Conservation (phyloP, 2,329 filamentous ascomycete genomes). For the Verticillium zaregamsianum region DNA sequence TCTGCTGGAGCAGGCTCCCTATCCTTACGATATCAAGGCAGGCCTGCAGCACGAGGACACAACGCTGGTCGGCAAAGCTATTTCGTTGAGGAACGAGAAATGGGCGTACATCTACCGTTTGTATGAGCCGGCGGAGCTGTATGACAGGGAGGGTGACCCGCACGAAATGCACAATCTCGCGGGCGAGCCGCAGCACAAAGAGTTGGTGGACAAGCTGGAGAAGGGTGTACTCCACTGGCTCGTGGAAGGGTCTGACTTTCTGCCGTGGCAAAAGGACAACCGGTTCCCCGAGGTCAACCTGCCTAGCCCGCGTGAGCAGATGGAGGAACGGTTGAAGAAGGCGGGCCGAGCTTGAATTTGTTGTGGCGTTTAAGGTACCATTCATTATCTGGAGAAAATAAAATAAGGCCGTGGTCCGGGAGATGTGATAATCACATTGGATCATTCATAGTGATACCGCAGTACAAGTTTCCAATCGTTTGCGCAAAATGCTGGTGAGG, state of each 20-base stretch:
- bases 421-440: too few relatives aligned
- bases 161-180: slow-evolving; percentile 34
- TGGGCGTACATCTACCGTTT: slow-evolving; percentile 40
- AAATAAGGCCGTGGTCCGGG: too few relatives aligned
- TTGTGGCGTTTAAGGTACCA: too few relatives aligned
- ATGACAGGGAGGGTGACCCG: slow-evolving; percentile 29
- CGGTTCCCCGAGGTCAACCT: slow-evolving; percentile 27
- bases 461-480: too few relatives aligned
- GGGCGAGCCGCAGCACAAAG: slow-evolving; percentile 16
- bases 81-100: slow-evolving; percentile 26
- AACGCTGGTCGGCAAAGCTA: slow-evolving; percentile 34
- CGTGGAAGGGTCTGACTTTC: slow-evolving; percentile 23
- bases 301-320: slow-evolving; percentile 22
- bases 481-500: too few relatives aligned
- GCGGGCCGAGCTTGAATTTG: background rate
- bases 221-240: slow-evolving; percentile 31
- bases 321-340: slow-evolving; percentile 17
- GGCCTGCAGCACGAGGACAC: slow-evolving; percentile 39
- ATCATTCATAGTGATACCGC: too few relatives aligned
- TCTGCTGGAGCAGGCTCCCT: slow-evolving; percentile 35
- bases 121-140: slow-evolving; percentile 40
- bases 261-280: slow-evolving; percentile 28
- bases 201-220: slow-evolving; percentile 18
- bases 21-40: slow-evolving; percentile 40
- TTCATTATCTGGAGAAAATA: too few relatives aligned